These are phyloP conservation scores for Orychophragmus violaceus DNA, from an alignment of 345 rosid species.

Conservation along the genomic window DNA sequence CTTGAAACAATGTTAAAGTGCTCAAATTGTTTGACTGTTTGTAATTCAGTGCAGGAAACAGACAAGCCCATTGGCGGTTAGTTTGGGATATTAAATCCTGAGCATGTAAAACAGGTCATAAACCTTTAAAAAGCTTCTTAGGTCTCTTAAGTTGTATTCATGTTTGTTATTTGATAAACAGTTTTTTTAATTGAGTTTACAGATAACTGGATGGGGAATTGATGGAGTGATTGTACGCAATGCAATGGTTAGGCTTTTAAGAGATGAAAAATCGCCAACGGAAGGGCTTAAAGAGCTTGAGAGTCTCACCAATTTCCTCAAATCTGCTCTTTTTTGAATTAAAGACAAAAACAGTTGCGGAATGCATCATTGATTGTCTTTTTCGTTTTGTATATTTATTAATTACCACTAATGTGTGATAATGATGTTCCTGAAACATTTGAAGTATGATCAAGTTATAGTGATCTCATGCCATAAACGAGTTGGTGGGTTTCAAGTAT, in stretches of 20 bases:
- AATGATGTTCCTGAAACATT: constrained; percentile 3
- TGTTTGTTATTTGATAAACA: neutral
- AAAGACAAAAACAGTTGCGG: neutral
- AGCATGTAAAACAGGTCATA: constrained; percentile 67
- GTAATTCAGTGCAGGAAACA: constrained; percentile 39
- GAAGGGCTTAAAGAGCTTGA: constrained; percentile 73
- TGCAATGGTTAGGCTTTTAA: constrained; percentile 70
- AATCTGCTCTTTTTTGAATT: constrained; percentile 53
- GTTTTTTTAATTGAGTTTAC: neutral
- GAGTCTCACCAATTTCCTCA: constrained; percentile 57
- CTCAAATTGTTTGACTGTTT: neutral
- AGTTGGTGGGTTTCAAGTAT: neutral
- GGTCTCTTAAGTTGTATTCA: neutral
- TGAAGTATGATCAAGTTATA: constrained; percentile 1
- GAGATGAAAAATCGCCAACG: constrained; percentile 65
- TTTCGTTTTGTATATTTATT: neutral
- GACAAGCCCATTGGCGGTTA: constrained; percentile 73
- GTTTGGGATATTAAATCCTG: constrained; percentile 84
- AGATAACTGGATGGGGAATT: constrained; percentile 86
- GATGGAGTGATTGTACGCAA: constrained; percentile 84
- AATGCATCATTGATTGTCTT: neutral
- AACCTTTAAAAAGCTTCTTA: neutral
- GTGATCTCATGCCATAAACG: neutral
- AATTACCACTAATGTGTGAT: neutral
- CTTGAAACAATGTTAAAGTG: neutral